Conservation (phyloP, 495 filamentous ascomycete genomes). For the Aspergillus sclerotiicarbonarius region DNA sequence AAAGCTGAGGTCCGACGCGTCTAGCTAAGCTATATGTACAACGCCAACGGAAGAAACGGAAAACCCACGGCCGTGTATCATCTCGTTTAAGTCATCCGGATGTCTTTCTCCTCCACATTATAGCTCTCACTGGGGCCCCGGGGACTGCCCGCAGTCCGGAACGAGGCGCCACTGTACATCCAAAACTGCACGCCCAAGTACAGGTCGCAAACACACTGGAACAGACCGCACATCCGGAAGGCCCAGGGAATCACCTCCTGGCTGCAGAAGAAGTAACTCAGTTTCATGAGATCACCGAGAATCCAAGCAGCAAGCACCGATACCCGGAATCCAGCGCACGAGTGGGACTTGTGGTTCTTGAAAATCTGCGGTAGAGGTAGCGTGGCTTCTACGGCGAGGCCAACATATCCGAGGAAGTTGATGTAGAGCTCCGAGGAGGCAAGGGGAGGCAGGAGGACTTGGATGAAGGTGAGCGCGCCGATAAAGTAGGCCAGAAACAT, state of each 20-base stretch:
- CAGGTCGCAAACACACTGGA: conserved; percentile 83
- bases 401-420: conserved; percentile 70
- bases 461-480: conserved; percentile 60
- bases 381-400: conserved; percentile 84
- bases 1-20: background rate
- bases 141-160: conserved; percentile 23
- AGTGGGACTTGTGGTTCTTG: conserved; percentile 70
- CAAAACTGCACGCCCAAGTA: conserved; percentile 84
- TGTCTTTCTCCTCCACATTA: conserved; percentile 42
- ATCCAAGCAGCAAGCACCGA: conserved; percentile 88
- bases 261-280: conserved; percentile 86
- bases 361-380: conserved; percentile 89
- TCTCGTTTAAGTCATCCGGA: conserved; percentile 39
- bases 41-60: background rate
- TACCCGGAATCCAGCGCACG: conserved; percentile 86
- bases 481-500: conserved; percentile 74
- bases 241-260: conserved; percentile 70
- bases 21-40: conserved; percentile 2
- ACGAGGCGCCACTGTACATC: conserved; percentile 65
- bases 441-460: conserved; percentile 67
- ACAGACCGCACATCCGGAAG: conserved; percentile 89
- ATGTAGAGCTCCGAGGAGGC: conserved; percentile 65
- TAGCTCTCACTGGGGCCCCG: conserved; percentile 25
- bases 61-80: background rate
- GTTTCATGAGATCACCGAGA: conserved; percentile 90